Evolutionary conservation across 495 filamentous ascomycete genomes (phyloP), one percentile per base, ranked within the genome.

Genomic region (Penicillium atrosanguineum): DNA sequence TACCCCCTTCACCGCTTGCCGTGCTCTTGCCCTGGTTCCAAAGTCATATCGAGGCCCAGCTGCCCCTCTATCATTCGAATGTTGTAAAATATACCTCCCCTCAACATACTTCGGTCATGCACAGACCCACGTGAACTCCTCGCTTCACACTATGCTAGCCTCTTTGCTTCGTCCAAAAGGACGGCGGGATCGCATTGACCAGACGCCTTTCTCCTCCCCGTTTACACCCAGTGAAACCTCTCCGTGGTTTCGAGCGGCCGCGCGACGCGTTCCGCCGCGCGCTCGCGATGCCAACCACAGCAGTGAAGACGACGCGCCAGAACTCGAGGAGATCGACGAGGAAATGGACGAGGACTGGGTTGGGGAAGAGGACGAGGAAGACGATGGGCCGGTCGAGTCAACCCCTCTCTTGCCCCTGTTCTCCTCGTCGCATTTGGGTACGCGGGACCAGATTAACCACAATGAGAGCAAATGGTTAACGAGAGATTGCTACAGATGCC

Each of bases 371-470:
- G 74, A 79, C 7, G 76, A 77, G 19, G 72, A 72, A n/a, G 69
- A 70, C 7, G 86, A 85, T 44, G 83, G 77, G 49, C 71, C 71
- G 21, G 73, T 75, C 50, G 83, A 79, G 60, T 81, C 71, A 25
- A 74, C 76, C 51, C 83, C 83, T 46, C 76, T 94, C 34, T 75
- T 96, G 49, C 91, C 91, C 16, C 87, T 95, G 41, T 95, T 95
- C 71, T 90, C 89, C 36, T 82, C 88, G 19, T 80, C 82, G 48
- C 85, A 94, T 62, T 79, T 96, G 56, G 91, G 91, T 91, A 65
- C 20, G 54, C 29, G 7, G 48, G 29, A 15, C 4, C 31, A 6
- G 29, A 38, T 26, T 28, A 50, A 49, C 25, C 39, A 16, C 6
- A 18, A 28, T 40, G 4, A 16, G 19, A 6, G 5, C 44, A 40